Evolutionary conservation across 306 rosid species (phyloP).

Genomic region (Rosa persica): DNA sequence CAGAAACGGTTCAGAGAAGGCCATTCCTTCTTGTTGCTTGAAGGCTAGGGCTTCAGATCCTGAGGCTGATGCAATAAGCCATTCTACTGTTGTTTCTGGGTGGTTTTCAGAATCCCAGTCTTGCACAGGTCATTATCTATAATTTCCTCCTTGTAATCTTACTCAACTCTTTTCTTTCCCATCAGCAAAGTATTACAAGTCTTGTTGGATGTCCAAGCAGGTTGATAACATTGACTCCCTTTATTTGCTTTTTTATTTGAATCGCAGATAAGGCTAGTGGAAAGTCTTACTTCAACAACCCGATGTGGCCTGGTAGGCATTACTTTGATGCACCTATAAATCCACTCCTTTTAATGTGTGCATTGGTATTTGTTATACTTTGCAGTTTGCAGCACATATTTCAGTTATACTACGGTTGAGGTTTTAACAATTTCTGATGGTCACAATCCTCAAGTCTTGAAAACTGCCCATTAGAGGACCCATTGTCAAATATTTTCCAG

Average conservation of each 20-base stretch:
- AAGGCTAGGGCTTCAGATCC: slow-evolving; percentile 77
- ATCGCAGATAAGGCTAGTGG: slow-evolving; percentile 52
- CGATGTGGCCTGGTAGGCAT: slow-evolving; percentile 94
- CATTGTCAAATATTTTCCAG: neutral
- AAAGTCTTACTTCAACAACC: slow-evolving; percentile 80
- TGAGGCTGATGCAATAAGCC: slow-evolving; percentile 75
- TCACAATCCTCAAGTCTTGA: neutral
- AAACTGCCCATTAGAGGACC: neutral
- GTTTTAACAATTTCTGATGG: neutral
- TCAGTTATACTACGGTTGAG: neutral
- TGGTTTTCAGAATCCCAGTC: slow-evolving; percentile 90
- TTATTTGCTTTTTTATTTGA: slow-evolving; percentile 13
- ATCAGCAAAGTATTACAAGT: neutral
- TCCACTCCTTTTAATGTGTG: neutral
- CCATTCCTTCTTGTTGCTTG: slow-evolving; percentile 87
- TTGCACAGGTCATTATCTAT: slow-evolving; percentile 68
- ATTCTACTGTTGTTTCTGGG: slow-evolving; percentile 97
- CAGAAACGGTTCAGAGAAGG: slow-evolving; percentile 49
- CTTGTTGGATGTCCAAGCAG: slow-evolving; percentile 13
- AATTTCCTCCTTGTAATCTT: slow-evolving; percentile 13
- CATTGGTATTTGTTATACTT: neutral
- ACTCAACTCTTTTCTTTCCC: neutral
- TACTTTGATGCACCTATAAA: neutral
- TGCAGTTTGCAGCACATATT: neutral
- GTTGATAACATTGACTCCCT: slow-evolving; percentile 1